Evolutionary conservation across 441 rosid species (phyloP).

Genomic region (Mallotus japonicus): DNA sequence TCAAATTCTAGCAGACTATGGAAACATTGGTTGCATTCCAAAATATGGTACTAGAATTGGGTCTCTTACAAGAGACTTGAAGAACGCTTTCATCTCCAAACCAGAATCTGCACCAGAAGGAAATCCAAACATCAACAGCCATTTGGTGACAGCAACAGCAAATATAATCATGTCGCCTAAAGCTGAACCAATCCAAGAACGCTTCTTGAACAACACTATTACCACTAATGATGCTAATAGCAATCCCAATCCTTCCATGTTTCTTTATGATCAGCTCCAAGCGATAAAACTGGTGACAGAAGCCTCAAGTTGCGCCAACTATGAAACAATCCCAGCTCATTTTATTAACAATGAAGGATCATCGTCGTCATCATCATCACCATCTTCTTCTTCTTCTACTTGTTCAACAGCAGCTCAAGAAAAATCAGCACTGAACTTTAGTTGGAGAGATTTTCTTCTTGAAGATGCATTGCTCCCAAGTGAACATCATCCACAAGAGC

Average conservation of each 20-base stretch:
- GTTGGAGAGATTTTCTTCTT: constrained; percentile 84
- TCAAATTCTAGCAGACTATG: constrained; percentile 41
- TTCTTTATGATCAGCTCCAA: constrained; percentile 74
- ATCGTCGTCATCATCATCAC: constrained; percentile 37
- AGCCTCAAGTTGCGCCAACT: constrained; percentile 36
- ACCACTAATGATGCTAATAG: not conserved
- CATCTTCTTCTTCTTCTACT: constrained; percentile 55
- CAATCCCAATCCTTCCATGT: constrained; percentile 35
- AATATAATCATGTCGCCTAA: constrained; percentile 15
- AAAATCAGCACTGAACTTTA: constrained; percentile 37
- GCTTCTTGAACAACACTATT: constrained; percentile 20
- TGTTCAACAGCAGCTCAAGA: constrained; percentile 58
- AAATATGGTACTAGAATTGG: constrained; percentile 31
- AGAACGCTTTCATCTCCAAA: constrained; percentile 30
- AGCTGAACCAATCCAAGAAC: constrained; percentile 26
- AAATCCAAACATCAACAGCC: constrained; percentile 19
- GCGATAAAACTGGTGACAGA: constrained; percentile 69
- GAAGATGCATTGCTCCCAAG: constrained; percentile 41
- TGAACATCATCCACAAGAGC: constrained; percentile 24
- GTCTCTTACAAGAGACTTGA: constrained; percentile 44
- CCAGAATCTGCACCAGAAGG: constrained; percentile 24
- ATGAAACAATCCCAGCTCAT: constrained; percentile 28
- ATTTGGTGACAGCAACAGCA: constrained; percentile 15
- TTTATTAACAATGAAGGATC: constrained; percentile 19
- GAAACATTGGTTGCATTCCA: constrained; percentile 27